Conservation (phyloP, 257 asterid species). For the Striga asiatica region DNA sequence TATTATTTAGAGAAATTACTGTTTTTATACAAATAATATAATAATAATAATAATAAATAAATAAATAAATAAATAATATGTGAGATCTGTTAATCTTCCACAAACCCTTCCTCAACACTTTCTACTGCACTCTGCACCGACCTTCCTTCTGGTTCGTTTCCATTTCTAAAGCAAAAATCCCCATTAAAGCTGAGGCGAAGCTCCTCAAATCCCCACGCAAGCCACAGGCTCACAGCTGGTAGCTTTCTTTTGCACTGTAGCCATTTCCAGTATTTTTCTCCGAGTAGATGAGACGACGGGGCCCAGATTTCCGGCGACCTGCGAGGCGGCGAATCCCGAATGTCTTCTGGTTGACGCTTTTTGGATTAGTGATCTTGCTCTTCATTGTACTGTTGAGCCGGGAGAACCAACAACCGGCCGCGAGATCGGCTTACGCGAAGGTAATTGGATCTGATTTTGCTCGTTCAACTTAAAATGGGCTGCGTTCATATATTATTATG, state of each 20-base stretch:
- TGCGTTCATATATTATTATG: neutral
- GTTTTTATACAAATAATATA: too few relatives aligned
- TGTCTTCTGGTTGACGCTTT: slow-evolving; percentile 47
- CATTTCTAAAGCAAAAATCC: neutral
- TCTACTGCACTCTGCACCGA: neutral
- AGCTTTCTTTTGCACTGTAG: neutral
- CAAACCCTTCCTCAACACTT: neutral
- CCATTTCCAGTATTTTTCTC: neutral
- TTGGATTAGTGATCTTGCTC: slow-evolving; percentile 51
- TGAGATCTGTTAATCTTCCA: neutral
- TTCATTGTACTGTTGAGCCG: slow-evolving; percentile 52
- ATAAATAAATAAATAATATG: too few relatives aligned
- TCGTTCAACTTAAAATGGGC: neutral
- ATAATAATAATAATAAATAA: too few relatives aligned
- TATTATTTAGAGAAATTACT: too few relatives aligned
- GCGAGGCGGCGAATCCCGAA: slow-evolving; percentile 62
- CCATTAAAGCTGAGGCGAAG: slow-evolving; percentile 8
- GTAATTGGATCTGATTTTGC: slow-evolving; percentile 30
- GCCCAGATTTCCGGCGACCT: slow-evolving; percentile 71
- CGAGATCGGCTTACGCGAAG: slow-evolving; percentile 54
- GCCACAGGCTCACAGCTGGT: neutral
- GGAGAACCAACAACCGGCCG: slow-evolving; percentile 40
- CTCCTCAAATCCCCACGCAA: slow-evolving; percentile 1
- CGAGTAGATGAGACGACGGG: slow-evolving; percentile 63
- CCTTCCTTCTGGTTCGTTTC: neutral